Evolutionary conservation across 805 yeast species (phyloP).

Genomic region (Dipodascus geniculatus): DNA sequence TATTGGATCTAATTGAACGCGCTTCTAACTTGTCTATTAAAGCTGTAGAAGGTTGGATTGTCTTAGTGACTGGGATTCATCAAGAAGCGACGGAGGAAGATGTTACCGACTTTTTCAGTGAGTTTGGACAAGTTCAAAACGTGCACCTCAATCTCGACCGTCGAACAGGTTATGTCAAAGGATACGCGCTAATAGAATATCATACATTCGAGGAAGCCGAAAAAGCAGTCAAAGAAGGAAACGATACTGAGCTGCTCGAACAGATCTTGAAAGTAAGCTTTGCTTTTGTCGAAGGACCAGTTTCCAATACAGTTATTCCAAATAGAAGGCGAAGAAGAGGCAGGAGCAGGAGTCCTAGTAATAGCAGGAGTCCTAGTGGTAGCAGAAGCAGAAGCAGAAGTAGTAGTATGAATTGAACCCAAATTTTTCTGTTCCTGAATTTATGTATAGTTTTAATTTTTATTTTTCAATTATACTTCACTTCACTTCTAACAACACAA

Average conservation of each 20-base stretch:
- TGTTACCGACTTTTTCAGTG: conserved; percentile 30
- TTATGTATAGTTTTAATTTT: neutral
- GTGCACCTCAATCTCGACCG: conserved; percentile 33
- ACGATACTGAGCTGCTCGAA: conserved; percentile 27
- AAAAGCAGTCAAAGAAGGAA: conserved; percentile 23
- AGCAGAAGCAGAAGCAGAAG: neutral
- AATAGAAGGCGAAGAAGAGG: neutral
- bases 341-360: conserved; percentile 1
- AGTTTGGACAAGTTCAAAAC: conserved; percentile 29
- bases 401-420: neutral
- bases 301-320: neutral
- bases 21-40: neutral
- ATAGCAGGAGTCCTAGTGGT: neutral
- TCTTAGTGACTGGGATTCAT: conserved; percentile 31
- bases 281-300: conserved; percentile 28
- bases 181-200: conserved; percentile 33
- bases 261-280: conserved; percentile 25
- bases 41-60: conserved; percentile 35
- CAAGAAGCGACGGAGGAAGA: conserved; percentile 38
- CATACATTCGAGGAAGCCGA: conserved; percentile 24
- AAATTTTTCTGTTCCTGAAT: neutral
- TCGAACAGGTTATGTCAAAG: conserved; percentile 33
- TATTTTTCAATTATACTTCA: neutral
- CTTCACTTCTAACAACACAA: neutral
- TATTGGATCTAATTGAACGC: too few species aligned